Base-by-base conservation (phyloP, 345 rosid species). In the Eucalyptus lansdowneana region DNA sequence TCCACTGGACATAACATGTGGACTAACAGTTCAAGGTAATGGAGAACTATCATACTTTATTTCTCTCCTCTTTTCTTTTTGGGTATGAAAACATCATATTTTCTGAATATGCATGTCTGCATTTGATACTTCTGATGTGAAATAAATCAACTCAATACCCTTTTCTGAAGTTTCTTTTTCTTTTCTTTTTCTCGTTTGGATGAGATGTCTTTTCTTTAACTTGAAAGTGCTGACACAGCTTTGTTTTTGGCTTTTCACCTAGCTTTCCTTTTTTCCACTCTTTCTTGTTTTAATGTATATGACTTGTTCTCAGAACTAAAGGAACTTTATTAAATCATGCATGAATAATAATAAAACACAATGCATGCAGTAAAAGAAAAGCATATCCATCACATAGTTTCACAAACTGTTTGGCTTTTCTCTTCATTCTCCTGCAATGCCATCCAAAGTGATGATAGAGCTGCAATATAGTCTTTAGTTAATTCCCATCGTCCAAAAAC, bases 11-110 rank as follows among this genome's bases (percentile, higher is more conserved):
- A 89, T 49, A 89, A 90, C 86, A 90, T 92, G 89, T 91, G 93
- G 93, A 89, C 86, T 60, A 91, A 87, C 88, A 91, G 92, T 80
- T 92, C 95, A 80, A 92, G 92, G 96, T 94, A 92, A 86, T 13
- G 51, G 53, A 50, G 50, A 86, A 47, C 21, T 56, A 40, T 85
- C 89, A 27, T 45, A 62, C 58, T 72, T 11, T 76, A 40, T 76
- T 72, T 37, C 85, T 76, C 85, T 76, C 81, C 24, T 22, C 40
- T 21, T 76, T 76, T 76, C 24, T 76, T 76, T 76, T 21, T 76
- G 45, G 27, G 5, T 37, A 76, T 37, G 47, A 76, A 21, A 40
- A 19, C 45, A 11, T 76, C 47, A 76, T 37, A 76, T 5, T 76
- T 76, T 76, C 83, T 76, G 85, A 6, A 40, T 76, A 21, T 76